Base-by-base conservation (phyloP, 208 protist genomes). In the Tetramitus jugosus region DNA sequence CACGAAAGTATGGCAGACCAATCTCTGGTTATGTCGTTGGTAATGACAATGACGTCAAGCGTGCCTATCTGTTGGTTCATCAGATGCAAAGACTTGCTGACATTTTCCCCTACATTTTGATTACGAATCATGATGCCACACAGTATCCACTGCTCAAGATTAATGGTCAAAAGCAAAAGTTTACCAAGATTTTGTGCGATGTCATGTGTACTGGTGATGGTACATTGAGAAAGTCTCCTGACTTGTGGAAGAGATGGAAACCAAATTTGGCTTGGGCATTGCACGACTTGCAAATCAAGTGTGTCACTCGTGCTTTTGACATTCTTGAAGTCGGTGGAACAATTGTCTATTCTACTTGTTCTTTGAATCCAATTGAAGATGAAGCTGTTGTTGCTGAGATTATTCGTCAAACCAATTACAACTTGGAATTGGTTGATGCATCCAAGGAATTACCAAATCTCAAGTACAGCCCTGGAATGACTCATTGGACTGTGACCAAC, bases 321-420 rank as follows among this genome's bases (percentile, higher is more conserved):
- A 67, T 82, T 31, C 78, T 83, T 69, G 49, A 72, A 56, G 39
- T 75, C 42, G 88, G 86, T 37, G 95, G 96, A 43, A 80, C 92
- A 39, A 86, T 97, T 33, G 94, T 97, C 4, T 98, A 98, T 87
- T 96, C 92, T 75, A 98, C 95, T 20, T 98, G 96, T 84, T 95
- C 92, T 68, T 82, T 98, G 65, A 96, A 97, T 79, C 95, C 95
- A 37, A 91, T 96, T 78, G 94, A 98, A 83, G 90, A 97, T 76
- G 95, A 98, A 83, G 93, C 95, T 71, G 93, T 97, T 56, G 91
- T 98, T 49, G 75, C 75, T n/a, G 83, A 90, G 68, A 81, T 97
- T 37, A 83, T 97, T 23, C 80, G 91, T 76, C 83, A 85, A 62
- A 91, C 89, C 0, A 69, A 84, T 45, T 91, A 92, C 56, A 84